A percentile compares a stretch with the other conserved stretches of the same genome.
phyloP scores from a whole-genome alignment of 805 yeast genomes.

The Hanseniaspora lindneri region DNA sequence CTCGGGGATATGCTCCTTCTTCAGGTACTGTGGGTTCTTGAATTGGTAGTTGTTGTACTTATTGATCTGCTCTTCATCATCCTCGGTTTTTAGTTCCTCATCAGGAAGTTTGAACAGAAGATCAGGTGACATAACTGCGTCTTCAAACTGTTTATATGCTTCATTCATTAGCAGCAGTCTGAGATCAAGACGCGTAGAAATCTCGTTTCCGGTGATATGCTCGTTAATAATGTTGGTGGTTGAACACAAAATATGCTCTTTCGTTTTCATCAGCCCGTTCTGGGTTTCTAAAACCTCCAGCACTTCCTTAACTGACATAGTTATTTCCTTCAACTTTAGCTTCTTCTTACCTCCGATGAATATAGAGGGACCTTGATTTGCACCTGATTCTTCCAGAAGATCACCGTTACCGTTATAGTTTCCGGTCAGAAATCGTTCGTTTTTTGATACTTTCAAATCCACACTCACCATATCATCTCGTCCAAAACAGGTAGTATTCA shows the following conservation, averaged over 20 bases:
- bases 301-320: conserved; percentile 41
- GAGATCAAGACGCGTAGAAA: conserved; percentile 22
- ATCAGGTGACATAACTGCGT: conserved; percentile 27
- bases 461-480: conserved; percentile 40
- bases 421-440: conserved; percentile 21
- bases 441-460: conserved; percentile 34
- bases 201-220: conserved; percentile 25
- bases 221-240: conserved; percentile 27
- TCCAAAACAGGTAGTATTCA: conserved; percentile 47
- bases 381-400: conserved; percentile 1
- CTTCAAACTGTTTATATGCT: conserved; percentile 25
- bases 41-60: not conserved
- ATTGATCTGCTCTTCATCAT: conserved; percentile 18
- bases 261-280: conserved; percentile 36
- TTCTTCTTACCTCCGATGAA: conserved; percentile 20
- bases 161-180: conserved; percentile 25
- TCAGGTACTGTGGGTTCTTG: not conserved
- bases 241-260: conserved; percentile 34
- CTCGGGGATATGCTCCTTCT: conserved; percentile 2
- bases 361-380: conserved; percentile 4
- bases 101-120: conserved; percentile 21
- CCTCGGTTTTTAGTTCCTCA: not conserved
- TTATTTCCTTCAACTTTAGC: conserved; percentile 35
- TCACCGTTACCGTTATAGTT: conserved; percentile 15
- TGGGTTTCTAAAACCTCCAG: conserved; percentile 32